Base-by-base conservation (phyloP, 2,329 filamentous ascomycete species). In the Colletotrichum plurivorum region DNA sequence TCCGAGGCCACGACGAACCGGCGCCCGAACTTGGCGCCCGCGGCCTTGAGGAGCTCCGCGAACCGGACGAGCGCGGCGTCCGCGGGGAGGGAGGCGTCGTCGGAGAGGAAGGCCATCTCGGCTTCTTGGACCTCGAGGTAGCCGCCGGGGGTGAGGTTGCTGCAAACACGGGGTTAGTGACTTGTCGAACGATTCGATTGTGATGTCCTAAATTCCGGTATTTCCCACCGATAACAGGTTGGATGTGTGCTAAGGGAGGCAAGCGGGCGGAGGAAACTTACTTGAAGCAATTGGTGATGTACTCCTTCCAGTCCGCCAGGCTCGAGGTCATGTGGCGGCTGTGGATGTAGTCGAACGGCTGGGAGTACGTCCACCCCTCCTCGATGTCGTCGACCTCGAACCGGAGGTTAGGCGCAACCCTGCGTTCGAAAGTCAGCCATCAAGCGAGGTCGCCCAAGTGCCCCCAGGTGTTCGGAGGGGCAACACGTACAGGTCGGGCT, bases 321-420 rank as follows among this genome's bases (percentile, higher is more conserved):
- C 46, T 36, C 10, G 59, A 54, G 0, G 49, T 53, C 59, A 62
- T 54, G 39, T 41, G 27, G 12, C 59, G 59, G 36, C 59, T 54
- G 8, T 62, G 59, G 43, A 82, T 77, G 62, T 76, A 80, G 64
- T 82, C 79, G 52, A 81, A 80, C 3, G 73, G 72, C 3, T 69
- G 36, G 10, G 68, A 64, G 20, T 69, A 81, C 5, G 75, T 75
- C 80, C 80, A 82, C 46, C 73, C 71, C 56, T 76, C 72, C 25
- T 79, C 78, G 4, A 75, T 70, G 64, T 82, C 79, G 58, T 82
- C 79, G 59, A 82, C 72, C 41, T 82, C 78, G 71, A 86, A 86
- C 7, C 73, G 74, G 52, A 83, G 76, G 67, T 87, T 86, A 0
- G 81, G 79, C 0, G 84, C 83, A 2, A 83, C 81, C 63, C 73